A percentile compares a stretch with the other conserved stretches of the same genome.
Evolutionary conservation across 768 basidiomycete genomes (phyloP).

Genomic region (Candolleomyces efflorescens): DNA sequence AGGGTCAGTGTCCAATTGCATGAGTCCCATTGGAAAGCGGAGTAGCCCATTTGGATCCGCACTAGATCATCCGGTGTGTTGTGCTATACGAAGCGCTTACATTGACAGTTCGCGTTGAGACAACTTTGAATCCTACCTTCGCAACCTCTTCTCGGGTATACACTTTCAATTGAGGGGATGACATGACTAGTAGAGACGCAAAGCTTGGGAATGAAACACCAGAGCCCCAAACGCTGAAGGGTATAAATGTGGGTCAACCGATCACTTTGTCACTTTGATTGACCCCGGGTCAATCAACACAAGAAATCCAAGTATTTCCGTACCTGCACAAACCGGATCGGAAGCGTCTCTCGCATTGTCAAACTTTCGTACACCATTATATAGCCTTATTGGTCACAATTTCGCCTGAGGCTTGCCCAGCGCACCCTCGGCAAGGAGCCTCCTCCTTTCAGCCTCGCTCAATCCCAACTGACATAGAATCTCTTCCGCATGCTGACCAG

Average conservation of each 20-base stretch:
- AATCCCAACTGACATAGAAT: constrained; percentile 52
- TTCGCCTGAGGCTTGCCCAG: constrained; percentile 30
- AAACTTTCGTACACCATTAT: no score
- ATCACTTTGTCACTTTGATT: no score
- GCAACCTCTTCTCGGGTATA: constrained; percentile 69
- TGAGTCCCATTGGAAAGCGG: background rate
- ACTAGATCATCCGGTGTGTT: constrained; percentile 74
- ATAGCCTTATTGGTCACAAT: background rate
- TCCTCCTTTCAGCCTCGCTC: constrained; percentile 30
- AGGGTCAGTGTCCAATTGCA: background rate
- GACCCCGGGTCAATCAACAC: no score
- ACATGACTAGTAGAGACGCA: background rate
- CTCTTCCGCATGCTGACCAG: constrained; percentile 52
- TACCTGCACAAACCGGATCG: no score
- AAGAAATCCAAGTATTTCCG: no score
- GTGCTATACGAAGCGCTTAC: constrained; percentile 46
- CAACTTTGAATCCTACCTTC: constrained; percentile 40
- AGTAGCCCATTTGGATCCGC: constrained; percentile 13
- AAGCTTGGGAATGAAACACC: background rate
- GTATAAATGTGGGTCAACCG: no score
- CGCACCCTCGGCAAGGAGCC: constrained; percentile 43
- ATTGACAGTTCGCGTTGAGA: background rate
- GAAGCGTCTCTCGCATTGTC: no score
- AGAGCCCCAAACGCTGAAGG: no score
- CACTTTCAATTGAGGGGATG: constrained; percentile 17